Conservation (phyloP, 2,329 filamentous ascomycete species). For the Colletotrichum agaves region DNA sequence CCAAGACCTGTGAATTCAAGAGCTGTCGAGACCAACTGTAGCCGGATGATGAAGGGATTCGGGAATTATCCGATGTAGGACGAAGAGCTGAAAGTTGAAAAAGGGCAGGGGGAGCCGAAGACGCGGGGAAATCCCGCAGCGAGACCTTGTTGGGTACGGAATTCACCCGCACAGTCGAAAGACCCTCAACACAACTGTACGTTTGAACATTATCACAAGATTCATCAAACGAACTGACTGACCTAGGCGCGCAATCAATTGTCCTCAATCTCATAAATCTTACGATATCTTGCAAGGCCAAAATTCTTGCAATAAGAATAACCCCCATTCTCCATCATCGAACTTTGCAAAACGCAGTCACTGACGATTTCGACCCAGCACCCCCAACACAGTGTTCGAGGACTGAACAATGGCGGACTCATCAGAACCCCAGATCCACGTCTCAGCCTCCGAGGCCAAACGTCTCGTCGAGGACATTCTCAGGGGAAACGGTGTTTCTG, state of each 20-base stretch:
- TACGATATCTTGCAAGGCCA: no score
- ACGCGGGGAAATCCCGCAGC: slow-evolving; percentile 24
- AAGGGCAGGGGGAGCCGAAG: not conserved
- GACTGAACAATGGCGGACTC: slow-evolving; percentile 24
- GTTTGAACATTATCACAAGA: not conserved
- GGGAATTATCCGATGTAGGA: slow-evolving; percentile 31
- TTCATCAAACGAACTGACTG: not conserved
- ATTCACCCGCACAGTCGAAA: slow-evolving; percentile 2
- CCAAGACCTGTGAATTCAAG: not conserved
- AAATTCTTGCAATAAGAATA: not conserved
- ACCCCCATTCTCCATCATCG: not conserved
- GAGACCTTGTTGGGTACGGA: slow-evolving; percentile 21
- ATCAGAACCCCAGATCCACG: slow-evolving; percentile 43
- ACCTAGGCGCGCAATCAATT: no score
- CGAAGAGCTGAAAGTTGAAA: slow-evolving; percentile 35
- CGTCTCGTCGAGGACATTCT: slow-evolving; percentile 67
- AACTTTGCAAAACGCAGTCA: not conserved
- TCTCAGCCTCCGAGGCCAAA: slow-evolving; percentile 53
- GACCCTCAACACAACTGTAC: not conserved
- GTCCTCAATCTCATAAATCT: no score
- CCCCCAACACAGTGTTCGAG: not conserved
- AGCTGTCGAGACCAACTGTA: slow-evolving; percentile 18
- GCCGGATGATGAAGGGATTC: not conserved
- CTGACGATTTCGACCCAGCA: not conserved
- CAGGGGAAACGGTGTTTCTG: slow-evolving; percentile 68